Evolutionary conservation across 306 rosid species (phyloP).

Genomic region (Ceratonia siliqua): DNA sequence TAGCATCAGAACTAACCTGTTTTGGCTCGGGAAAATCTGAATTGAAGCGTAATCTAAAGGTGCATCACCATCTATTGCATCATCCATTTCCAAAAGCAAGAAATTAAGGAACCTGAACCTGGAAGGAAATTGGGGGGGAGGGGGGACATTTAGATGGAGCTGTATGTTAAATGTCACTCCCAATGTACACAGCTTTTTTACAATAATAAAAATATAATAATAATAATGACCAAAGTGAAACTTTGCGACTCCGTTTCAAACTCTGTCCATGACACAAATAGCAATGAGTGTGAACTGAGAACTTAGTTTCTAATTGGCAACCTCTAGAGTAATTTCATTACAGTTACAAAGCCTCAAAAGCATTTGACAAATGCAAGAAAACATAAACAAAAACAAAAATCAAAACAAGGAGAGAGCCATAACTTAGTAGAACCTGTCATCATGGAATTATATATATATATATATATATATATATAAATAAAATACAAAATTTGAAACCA

Average conservation of each 20-base stretch:
- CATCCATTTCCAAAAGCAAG: constrained; percentile 58
- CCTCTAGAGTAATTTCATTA: neutral
- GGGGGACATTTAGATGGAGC: constrained; percentile 1
- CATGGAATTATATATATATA: neutral
- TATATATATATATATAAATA: no score
- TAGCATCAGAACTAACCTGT: constrained; percentile 57
- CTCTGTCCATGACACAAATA: neutral
- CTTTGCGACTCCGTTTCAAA: neutral
- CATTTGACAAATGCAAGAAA: neutral
- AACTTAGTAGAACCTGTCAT: neutral
- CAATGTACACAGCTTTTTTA: no score
- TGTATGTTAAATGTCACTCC: constrained; percentile 18
- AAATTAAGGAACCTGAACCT: constrained; percentile 43
- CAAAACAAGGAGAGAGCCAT: neutral
- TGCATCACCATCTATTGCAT: constrained; percentile 46
- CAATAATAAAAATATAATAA: no score
- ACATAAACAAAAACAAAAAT: no score
- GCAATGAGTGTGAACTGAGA: neutral
- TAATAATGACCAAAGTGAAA: neutral
- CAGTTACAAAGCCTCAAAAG: neutral
- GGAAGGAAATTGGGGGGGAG: constrained; percentile 27
- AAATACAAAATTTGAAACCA: neutral
- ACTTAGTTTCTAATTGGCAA: neutral
- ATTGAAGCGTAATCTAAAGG: constrained; percentile 70
- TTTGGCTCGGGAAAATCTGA: constrained; percentile 62